A percentile compares a stretch with the other conserved stretches of the same genome.
phyloP scores from a whole-genome alignment of 139 green algal genomes.

The Asterochloris sp. region DNA sequence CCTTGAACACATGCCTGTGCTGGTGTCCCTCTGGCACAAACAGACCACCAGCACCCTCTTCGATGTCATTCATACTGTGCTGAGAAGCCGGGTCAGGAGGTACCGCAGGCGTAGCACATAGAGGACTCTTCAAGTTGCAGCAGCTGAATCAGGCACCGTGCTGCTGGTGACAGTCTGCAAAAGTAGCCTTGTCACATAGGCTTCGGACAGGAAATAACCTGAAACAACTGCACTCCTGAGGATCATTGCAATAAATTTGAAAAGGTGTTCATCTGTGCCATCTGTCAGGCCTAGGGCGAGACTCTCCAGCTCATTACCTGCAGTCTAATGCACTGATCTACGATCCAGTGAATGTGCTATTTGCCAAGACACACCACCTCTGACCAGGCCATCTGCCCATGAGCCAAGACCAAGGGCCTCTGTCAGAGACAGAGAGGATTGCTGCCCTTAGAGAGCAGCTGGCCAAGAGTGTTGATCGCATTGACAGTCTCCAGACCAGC shows the following conservation, averaged over 20 bases:
- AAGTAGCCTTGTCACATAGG: neutral
- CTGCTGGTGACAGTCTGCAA: neutral
- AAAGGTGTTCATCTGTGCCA: neutral
- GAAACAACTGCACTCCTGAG: too few relatives aligned
- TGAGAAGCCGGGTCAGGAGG: neutral
- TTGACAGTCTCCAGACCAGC: conserved; percentile 30
- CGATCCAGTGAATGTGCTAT: neutral
- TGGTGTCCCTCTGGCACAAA: conserved; percentile 36
- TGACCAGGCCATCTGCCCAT: neutral
- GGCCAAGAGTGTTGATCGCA: conserved; percentile 33
- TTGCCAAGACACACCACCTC: neutral
- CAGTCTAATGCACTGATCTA: neutral
- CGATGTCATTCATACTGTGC: neutral
- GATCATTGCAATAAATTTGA: too few relatives aligned
- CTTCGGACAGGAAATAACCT: neutral
- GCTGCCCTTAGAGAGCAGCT: conserved; percentile 29
- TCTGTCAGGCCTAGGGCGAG: too few relatives aligned
- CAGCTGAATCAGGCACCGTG: neutral
- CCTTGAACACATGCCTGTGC: conserved; percentile 61
- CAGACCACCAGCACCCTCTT: conserved; percentile 36
- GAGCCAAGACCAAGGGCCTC: neutral
- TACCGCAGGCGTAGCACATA: neutral
- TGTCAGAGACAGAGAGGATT: conserved; percentile 10
- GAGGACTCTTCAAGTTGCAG: neutral
- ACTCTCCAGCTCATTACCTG: neutral